Conservation (phyloP, 2,329 filamentous ascomycete species). For the Ciborinia camelliae region DNA sequence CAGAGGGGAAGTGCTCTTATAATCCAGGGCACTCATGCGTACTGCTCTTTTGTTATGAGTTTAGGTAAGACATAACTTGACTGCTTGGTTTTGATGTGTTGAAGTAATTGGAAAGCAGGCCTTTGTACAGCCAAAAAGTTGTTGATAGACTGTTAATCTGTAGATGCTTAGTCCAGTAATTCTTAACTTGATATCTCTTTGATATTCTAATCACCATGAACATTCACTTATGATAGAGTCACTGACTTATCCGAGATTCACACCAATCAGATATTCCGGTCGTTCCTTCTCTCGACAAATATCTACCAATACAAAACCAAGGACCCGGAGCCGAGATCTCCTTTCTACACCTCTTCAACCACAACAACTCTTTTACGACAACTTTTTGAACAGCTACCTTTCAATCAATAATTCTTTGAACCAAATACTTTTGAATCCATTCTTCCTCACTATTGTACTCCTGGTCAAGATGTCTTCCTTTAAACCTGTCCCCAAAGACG, state of each 20-base stretch:
- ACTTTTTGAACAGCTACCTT: not conserved
- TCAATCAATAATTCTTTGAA: not conserved
- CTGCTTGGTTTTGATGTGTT: too few species aligned
- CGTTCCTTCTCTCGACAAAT: not conserved
- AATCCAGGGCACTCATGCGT: too few species aligned
- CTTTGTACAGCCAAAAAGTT: too few species aligned
- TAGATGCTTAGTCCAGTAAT: too few species aligned
- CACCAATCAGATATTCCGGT: too few species aligned
- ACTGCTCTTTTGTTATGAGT: too few species aligned
- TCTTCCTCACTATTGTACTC: not conserved
- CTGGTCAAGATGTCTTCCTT: not conserved
- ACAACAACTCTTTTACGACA: not conserved
- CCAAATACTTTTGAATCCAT: not conserved
- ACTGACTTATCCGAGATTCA: not conserved
- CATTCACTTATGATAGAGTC: not conserved
- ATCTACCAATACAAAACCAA: not conserved
- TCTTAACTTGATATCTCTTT: too few species aligned
- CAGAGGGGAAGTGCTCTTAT: too few species aligned
- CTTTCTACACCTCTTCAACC: not conserved
- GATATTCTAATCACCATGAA: too few species aligned
- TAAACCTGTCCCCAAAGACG: not conserved
- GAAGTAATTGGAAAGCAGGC: too few species aligned
- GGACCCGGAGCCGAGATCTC: not conserved
- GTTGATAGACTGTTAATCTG: not conserved
- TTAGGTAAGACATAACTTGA: too few species aligned